These are phyloP conservation scores for Tothia fuscella DNA, from an alignment of 2,329 filamentous ascomycete genomes.

Conservation along the genomic window DNA sequence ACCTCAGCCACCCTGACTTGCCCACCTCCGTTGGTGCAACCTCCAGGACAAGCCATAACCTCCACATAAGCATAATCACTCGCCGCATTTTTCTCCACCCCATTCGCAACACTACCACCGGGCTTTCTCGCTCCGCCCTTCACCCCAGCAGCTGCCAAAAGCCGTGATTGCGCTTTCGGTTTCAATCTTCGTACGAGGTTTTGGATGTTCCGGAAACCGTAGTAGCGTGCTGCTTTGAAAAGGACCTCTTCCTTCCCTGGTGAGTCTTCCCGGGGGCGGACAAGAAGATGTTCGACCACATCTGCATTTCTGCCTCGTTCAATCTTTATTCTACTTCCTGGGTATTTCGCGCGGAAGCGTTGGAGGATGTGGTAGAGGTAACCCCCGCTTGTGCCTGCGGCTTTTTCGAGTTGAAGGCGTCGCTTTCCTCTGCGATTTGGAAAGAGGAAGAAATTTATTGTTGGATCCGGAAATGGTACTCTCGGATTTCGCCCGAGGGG, in stretches of 20 bases:
- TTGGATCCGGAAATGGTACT: slow-evolving; percentile 59
- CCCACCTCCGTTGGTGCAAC: slow-evolving; percentile 93
- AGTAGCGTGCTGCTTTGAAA: slow-evolving; percentile 79
- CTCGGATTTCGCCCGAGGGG: slow-evolving; percentile 27
- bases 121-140: slow-evolving; percentile 43
- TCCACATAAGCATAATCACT: slow-evolving; percentile 83
- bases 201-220: slow-evolving; percentile 96
- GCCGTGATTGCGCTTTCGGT: slow-evolving; percentile 62
- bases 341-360: slow-evolving; percentile 50
- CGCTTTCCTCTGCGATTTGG: slow-evolving; percentile 33
- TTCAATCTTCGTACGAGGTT: slow-evolving; percentile 90
- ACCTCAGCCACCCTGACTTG: slow-evolving; percentile 87
- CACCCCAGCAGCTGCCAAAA: slow-evolving; percentile 61
- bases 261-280: slow-evolving; percentile 32
- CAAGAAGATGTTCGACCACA: slow-evolving; percentile 72
- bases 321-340: slow-evolving; percentile 60
- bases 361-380: slow-evolving; percentile 77
- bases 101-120: slow-evolving; percentile 30
- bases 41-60: slow-evolving; percentile 98
- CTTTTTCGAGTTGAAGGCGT: slow-evolving; percentile 27
- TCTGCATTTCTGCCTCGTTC: slow-evolving; percentile 77
- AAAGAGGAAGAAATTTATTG: slow-evolving; percentile 63
- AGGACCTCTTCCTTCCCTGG: slow-evolving; percentile 40
- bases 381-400: slow-evolving; percentile 74
- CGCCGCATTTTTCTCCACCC: slow-evolving; percentile 20